Evolutionary conservation across 257 asterid species (phyloP), one percentile per base, ranked within the genome.

Genomic region (Paulownia fortunei): DNA sequence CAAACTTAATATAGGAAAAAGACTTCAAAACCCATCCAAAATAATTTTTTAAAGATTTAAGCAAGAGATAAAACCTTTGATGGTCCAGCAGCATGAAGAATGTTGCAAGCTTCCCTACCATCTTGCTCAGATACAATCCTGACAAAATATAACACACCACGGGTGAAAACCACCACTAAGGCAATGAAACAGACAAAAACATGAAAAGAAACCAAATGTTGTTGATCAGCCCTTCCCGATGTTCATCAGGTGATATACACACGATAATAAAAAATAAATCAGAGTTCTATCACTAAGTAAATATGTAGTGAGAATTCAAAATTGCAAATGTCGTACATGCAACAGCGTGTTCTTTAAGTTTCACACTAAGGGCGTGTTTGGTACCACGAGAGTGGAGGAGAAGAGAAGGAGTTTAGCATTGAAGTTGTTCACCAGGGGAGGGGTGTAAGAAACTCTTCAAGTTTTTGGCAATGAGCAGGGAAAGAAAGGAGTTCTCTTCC

Each of bases 61-160:
- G 84, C 74, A 84, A 21, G 26, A 24, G 51, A 34, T 61, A 74
- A 83, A 77, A 94, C 99, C 97, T 96, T 96, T 76, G 96, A 86
- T 51, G 99, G 99, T 58, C 99, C 99, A 80, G 97, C 96, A 82
- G 95, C 91, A 84, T 93, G 99, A 82, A 96, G 94, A 75, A 84
- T 80, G 84, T 86, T 89, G 91, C 99, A 96, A 73, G 97, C 99
- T 77, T 93, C 90, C 86, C 96, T 86, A 72, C 99, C 99, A 81
- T 96, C 96, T 85, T 92, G 86, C 86, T 96, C 98, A 69, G 97
- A 86, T 65, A 64, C 82, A 76, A 96, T 96, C 86, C 98, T 96
- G 87, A 76, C 23, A 81, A 60, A 79, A 39, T 16, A 77, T 9
- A 49, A 26, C 34, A 54, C 52, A 79, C n/a, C 64, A 77, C 26